A percentile compares a stretch with the other conserved stretches of the same genome.
Evolutionary conservation across 2,329 filamentous ascomycete genomes (phyloP).

Genomic region (Lecanosticta acicola): DNA sequence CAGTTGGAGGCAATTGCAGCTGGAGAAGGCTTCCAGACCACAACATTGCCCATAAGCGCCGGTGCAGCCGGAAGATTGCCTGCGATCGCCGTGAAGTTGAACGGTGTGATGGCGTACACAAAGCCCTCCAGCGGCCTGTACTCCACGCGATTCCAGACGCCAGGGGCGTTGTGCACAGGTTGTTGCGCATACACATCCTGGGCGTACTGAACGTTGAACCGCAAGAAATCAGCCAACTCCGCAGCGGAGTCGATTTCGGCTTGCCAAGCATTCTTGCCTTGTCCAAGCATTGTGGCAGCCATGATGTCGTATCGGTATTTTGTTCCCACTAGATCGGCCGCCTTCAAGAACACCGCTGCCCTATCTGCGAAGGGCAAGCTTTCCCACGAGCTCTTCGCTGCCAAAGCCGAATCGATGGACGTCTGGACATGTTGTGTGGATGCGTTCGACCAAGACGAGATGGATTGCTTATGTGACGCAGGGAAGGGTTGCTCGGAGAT

Average conservation of each 20-base stretch:
- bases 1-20: constrained; percentile 84
- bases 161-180: constrained; percentile 73
- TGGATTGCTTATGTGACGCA: constrained; percentile 65
- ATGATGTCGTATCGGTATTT: constrained; percentile 98
- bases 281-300: constrained; percentile 90
- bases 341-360: constrained; percentile 91
- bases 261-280: constrained; percentile 98
- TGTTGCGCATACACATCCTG: constrained; percentile 86
- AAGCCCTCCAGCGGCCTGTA: constrained; percentile 89
- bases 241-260: constrained; percentile 97
- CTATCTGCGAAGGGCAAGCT: constrained; percentile 81
- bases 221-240: constrained; percentile 84
- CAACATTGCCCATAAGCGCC: constrained; percentile 86
- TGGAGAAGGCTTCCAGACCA: constrained; percentile 95
- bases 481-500: constrained; percentile 74
- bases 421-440: constrained; percentile 66
- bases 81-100: constrained; percentile 95
- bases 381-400: constrained; percentile 84
- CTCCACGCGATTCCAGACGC: constrained; percentile 88
- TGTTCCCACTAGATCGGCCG: constrained; percentile 78
- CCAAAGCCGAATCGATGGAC: constrained; percentile 78
- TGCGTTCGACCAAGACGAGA: constrained; percentile 83
- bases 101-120: constrained; percentile 88
- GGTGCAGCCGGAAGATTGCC: constrained; percentile 80
- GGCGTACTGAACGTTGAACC: constrained; percentile 88